Percentiles rank a stretch among this genome's conserved stretches.
Evolutionary conservation across 345 rosid species (phyloP).

Genomic region (Pistacia vera): DNA sequence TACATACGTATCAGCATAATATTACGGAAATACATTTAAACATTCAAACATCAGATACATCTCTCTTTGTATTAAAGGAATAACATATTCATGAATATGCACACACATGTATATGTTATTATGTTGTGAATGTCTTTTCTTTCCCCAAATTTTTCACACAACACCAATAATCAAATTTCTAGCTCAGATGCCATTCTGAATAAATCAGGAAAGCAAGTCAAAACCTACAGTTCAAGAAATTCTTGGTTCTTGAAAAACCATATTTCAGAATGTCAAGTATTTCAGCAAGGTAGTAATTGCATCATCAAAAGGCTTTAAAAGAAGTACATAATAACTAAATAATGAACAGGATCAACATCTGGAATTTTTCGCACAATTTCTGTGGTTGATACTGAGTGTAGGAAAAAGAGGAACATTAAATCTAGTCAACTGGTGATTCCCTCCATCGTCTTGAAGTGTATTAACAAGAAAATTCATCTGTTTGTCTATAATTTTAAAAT

Average conservation of each 20-base stretch:
- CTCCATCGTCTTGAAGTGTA: not conserved
- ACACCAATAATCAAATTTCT: not conserved
- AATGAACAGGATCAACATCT: no score
- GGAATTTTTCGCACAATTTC: no score
- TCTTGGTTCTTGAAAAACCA: no score
- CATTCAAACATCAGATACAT: not conserved
- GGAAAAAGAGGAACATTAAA: not conserved
- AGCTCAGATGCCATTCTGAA: no score
- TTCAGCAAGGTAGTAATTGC: no score
- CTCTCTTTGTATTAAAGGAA: not conserved
- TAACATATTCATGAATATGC: not conserved
- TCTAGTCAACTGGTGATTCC: not conserved
- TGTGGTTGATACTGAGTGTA: no score
- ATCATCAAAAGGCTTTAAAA: no score
- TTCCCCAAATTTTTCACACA: not conserved
- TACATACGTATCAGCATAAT: not conserved
- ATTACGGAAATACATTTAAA: not conserved
- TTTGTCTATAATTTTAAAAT: not conserved
- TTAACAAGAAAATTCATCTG: not conserved
- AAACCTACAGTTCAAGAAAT: no score
- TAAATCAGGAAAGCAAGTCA: no score
- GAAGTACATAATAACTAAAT: no score
- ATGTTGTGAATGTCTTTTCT: not conserved
- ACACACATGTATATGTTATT: not conserved
- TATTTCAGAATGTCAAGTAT: no score